Percentiles rank a stretch among this genome's conserved stretches.
Conservation (phyloP, 768 basidiomycete species). For the Russula dissimulans region DNA sequence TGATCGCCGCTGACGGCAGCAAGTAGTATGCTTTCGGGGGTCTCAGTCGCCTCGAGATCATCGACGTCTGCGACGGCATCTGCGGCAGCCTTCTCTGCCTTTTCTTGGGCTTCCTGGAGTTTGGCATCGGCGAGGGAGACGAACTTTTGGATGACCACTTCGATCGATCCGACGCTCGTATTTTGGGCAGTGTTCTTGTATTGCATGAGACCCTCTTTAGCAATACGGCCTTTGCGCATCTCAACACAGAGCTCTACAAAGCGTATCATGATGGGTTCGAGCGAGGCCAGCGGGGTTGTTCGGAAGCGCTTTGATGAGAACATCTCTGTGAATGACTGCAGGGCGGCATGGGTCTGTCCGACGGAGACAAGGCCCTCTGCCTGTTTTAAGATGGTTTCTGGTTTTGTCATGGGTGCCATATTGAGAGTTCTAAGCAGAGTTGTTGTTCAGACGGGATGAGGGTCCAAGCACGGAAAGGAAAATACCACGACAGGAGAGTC, state of each 20-base stretch:
- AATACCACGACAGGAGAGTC: not conserved
- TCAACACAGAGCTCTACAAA: slow-evolving; percentile 96
- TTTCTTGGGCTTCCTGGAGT: slow-evolving; percentile 78
- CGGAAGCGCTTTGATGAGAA: slow-evolving; percentile 91
- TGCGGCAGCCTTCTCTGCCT: slow-evolving; percentile 64
- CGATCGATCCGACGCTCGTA: slow-evolving; percentile 82
- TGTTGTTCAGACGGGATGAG: not conserved
- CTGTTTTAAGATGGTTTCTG: slow-evolving; percentile 84
- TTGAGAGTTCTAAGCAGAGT: slow-evolving; percentile 10
- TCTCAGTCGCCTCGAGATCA: slow-evolving; percentile 92
- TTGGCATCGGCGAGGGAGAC: slow-evolving; percentile 73
- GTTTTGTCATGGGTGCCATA: slow-evolving; percentile 89
- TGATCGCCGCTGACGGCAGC: slow-evolving; percentile 86
- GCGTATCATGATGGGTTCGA: slow-evolving; percentile 93
- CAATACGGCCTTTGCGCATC: slow-evolving; percentile 86
- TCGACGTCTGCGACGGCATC: slow-evolving; percentile 67
- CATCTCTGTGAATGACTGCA: slow-evolving; percentile 87
- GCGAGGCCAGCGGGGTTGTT: slow-evolving; percentile 74
- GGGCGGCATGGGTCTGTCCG: slow-evolving; percentile 81
- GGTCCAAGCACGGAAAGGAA: not conserved
- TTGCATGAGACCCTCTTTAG: slow-evolving; percentile 92
- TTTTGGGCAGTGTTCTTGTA: slow-evolving; percentile 99
- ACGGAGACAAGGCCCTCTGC: slow-evolving; percentile 92
- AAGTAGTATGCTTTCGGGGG: slow-evolving; percentile 84
- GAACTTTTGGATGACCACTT: slow-evolving; percentile 82